Conservation (phyloP, 371 early-diverging fungal genomes). For the Rhizoclosmatium hyalinum region DNA sequence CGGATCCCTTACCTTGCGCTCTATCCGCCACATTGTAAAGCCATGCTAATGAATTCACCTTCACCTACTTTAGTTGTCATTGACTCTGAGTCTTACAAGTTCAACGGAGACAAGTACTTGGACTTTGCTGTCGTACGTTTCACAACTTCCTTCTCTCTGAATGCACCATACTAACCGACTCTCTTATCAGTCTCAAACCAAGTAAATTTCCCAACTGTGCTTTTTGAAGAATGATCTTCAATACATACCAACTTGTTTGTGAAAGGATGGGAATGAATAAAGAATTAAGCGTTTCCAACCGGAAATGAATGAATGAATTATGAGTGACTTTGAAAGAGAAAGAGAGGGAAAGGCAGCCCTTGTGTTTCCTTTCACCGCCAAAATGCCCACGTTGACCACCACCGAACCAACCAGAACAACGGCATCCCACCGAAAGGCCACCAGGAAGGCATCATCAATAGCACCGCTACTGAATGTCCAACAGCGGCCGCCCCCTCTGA, state of each 20-base stretch:
- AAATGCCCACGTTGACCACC: too few species aligned
- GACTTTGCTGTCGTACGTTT: slow-evolving; percentile 40
- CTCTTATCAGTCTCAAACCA: neutral
- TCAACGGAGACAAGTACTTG: slow-evolving; percentile 41
- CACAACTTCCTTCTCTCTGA: neutral
- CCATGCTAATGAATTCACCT: neutral
- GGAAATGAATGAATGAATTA: neutral
- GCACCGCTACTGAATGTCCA: too few species aligned
- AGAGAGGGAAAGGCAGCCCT: too few species aligned
- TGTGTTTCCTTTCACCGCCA: too few species aligned
- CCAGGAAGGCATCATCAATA: too few species aligned
- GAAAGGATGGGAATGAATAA: neutral
- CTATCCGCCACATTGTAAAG: too few species aligned
- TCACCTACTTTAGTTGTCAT: slow-evolving; percentile 31
- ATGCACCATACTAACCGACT: neutral
- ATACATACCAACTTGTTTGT: neutral
- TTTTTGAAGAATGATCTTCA: neutral
- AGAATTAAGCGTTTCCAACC: neutral
- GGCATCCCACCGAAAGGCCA: too few species aligned
- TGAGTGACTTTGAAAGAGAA: too few species aligned
- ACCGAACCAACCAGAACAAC: too few species aligned
- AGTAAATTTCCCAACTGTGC: neutral
- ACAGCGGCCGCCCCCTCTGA: too few species aligned
- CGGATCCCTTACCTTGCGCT: too few species aligned
- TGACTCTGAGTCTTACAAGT: slow-evolving; percentile 44